Conservation (phyloP, 1,284 basidiomycete genomes). For the Pseudozyma hubeiensis region DNA sequence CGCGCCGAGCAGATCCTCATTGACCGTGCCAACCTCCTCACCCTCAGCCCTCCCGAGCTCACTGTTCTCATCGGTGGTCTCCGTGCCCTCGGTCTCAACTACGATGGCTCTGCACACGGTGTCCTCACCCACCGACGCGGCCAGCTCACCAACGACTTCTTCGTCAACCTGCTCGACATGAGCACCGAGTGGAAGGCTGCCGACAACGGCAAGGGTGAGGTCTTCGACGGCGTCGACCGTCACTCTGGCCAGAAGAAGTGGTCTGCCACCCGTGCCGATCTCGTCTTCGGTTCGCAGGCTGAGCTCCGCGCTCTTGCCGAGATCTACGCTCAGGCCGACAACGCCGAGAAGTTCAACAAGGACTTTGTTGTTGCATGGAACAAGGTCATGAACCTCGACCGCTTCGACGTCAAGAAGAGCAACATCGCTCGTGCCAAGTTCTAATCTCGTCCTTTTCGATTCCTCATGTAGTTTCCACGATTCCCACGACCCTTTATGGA, state of each 20-base stretch:
- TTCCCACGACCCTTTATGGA: conserved; percentile 1
- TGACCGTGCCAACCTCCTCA: conserved; percentile 45
- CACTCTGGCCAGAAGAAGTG: conserved; percentile 50
- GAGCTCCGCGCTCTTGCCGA: conserved; percentile 39
- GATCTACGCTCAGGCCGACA: conserved; percentile 45
- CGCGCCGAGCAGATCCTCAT: conserved; percentile 42
- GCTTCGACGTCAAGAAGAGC: conserved; percentile 47
- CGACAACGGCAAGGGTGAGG: conserved; percentile 29
- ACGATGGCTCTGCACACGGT: conserved; percentile 35
- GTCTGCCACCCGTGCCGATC: conserved; percentile 37
- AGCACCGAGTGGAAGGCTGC: conserved; percentile 45
- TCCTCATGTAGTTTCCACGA: conserved; percentile 7
- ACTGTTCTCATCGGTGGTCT: conserved; percentile 49
- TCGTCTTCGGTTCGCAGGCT: conserved; percentile 42
- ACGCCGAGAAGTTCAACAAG: conserved; percentile 42
- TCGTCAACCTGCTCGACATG: conserved; percentile 48
- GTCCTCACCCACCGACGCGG: conserved; percentile 34
- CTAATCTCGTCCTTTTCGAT: conserved; percentile 2
- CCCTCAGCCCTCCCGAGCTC: conserved; percentile 35
- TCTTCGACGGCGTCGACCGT: conserved; percentile 44
- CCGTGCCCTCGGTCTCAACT: conserved; percentile 41
- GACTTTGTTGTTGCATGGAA: conserved; percentile 43
- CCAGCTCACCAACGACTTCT: conserved; percentile 47
- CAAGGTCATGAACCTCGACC: conserved; percentile 50
- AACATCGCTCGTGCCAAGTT: conserved; percentile 42